phyloP scores from a whole-genome alignment of 768 basidiomycete species.

The Boletus vinaceobasis region DNA sequence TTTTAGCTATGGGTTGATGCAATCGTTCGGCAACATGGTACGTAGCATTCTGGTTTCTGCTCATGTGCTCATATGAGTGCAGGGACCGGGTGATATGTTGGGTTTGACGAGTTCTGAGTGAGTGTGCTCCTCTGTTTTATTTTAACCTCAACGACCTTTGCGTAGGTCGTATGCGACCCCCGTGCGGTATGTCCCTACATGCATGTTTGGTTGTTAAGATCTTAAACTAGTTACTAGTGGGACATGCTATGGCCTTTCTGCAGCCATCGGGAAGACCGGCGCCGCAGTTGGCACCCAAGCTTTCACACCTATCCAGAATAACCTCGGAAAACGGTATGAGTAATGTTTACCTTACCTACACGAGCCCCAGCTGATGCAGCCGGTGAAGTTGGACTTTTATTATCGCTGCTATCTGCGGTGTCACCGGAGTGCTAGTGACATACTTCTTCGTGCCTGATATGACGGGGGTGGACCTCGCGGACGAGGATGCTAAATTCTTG shows the following conservation, averaged over 20 bases:
- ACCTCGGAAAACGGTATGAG: constrained; percentile 60
- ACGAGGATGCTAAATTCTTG: constrained; percentile 62
- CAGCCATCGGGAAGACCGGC: constrained; percentile 66
- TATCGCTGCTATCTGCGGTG: constrained; percentile 64
- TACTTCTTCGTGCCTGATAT: constrained; percentile 68
- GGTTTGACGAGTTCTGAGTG: constrained; percentile 65
- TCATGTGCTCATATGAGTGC: constrained; percentile 8
- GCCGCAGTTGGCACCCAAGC: constrained; percentile 71
- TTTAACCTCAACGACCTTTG: constrained; percentile 2
- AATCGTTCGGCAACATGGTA: constrained; percentile 67
- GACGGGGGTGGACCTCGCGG: constrained; percentile 62
- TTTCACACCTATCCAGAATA: constrained; percentile 64
- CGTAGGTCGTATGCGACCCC: constrained; percentile 60
- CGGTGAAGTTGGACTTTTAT: constrained; percentile 59
- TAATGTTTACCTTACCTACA: neutral
- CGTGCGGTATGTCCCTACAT: constrained; percentile 41
- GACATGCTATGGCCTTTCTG: constrained; percentile 67
- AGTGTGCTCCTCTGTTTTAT: constrained; percentile 23
- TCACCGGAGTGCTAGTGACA: constrained; percentile 59
- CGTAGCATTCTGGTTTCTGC: constrained; percentile 6
- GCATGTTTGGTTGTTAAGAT: neutral
- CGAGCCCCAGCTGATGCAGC: neutral
- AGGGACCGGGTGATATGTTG: constrained; percentile 73
- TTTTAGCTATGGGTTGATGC: constrained; percentile 65
- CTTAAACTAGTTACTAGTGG: constrained; percentile 38